phyloP scores from a whole-genome alignment of 306 rosid species.

The Ceratonia siliqua region DNA sequence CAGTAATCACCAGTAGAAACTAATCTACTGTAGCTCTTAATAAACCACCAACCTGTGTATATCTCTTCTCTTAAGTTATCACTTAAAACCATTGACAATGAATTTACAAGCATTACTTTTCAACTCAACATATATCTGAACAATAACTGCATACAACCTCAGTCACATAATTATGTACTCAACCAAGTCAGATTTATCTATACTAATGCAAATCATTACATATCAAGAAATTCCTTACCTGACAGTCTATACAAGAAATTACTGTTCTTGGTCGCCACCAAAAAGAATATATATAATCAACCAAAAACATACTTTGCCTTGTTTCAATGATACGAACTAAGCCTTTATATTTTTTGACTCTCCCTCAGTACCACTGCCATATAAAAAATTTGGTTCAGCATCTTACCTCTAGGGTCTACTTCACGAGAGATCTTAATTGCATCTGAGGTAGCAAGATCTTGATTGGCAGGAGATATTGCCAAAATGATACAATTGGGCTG shows the following conservation, averaged over 20 bases:
- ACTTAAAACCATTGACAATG: constrained; percentile 19
- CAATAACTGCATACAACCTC: constrained; percentile 6
- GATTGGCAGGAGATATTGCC: constrained; percentile 99
- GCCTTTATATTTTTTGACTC: constrained; percentile 1
- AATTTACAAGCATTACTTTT: neutral
- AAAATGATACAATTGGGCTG: constrained; percentile 97
- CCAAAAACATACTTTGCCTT: neutral
- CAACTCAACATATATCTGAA: constrained; percentile 4
- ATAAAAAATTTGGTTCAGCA: constrained; percentile 1
- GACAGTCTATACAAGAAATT: neutral
- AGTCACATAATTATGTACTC: constrained; percentile 1
- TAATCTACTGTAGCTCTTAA: neutral
- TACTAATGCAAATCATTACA: neutral
- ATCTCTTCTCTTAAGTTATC: neutral
- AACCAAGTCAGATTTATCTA: constrained; percentile 1
- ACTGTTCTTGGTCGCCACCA: neutral
- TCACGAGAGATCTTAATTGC: constrained; percentile 98
- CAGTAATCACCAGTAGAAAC: constrained; percentile 37
- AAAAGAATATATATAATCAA: constrained; percentile 8
- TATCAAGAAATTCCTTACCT: constrained; percentile 11
- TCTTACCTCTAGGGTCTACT: constrained; percentile 83
- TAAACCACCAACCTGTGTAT: neutral
- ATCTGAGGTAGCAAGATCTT: constrained; percentile 99
- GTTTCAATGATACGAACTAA: neutral
- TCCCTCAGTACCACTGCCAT: neutral